Evolutionary conservation across 805 yeast species (phyloP).

Genomic region (Saccharomycopsis guyanensis): DNA sequence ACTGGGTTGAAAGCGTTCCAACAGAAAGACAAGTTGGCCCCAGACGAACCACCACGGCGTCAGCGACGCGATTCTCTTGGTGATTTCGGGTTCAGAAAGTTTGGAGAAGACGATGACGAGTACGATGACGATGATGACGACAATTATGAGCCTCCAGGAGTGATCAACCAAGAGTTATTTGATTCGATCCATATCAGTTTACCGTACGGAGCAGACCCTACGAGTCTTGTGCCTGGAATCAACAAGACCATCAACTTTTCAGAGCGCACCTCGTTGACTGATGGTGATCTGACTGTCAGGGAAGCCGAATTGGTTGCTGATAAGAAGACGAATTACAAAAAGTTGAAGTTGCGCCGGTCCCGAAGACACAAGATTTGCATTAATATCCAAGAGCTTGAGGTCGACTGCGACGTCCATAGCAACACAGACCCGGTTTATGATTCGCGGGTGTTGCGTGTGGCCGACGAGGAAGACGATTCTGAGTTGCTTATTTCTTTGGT

Average conservation of each 20-base stretch:
- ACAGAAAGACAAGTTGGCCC: background rate
- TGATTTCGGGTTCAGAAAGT: conserved; percentile 19
- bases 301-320: conserved; percentile 20
- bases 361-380: conserved; percentile 49
- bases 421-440: conserved; percentile 39
- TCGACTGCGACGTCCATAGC: conserved; percentile 38
- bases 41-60: background rate
- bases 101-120: conserved; percentile 15
- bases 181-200: conserved; percentile 71
- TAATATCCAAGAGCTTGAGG: conserved; percentile 46
- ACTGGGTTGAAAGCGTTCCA: conserved; percentile 27
- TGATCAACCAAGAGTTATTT: conserved; percentile 59
- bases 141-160: conserved; percentile 13
- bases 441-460: conserved; percentile 21
- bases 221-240: conserved; percentile 42
- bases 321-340: conserved; percentile 27
- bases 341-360: conserved; percentile 59
- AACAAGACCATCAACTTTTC: conserved; percentile 35
- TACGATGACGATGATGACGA: conserved; percentile 18
- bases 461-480: conserved; percentile 27
- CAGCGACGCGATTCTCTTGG: conserved; percentile 20
- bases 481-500: conserved; percentile 44
- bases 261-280: background rate
- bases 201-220: conserved; percentile 41
- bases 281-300: background rate